These are phyloP conservation scores for Trametes cingulata DNA, from an alignment of 768 basidiomycete species.

Conservation along the genomic window DNA sequence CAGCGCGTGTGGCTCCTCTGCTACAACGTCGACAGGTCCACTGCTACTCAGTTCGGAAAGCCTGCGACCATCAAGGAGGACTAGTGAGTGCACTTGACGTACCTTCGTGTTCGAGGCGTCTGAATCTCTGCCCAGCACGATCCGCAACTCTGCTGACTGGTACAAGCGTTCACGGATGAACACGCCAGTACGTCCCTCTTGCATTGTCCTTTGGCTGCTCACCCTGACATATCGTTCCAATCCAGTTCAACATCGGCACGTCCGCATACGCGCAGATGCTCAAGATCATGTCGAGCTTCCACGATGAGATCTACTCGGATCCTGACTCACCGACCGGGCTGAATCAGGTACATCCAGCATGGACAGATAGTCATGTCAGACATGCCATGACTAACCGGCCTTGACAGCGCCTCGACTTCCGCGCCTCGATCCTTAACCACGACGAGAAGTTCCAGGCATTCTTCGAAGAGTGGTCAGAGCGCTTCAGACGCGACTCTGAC, in stretches of 20 bases:
- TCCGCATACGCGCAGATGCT: slow-evolving; percentile 72
- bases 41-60: slow-evolving; percentile 87
- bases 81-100: slow-evolving; percentile 44
- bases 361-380: neutral
- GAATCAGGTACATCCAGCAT: slow-evolving; percentile 52
- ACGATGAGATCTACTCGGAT: slow-evolving; percentile 76
- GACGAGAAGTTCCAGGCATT: slow-evolving; percentile 59
- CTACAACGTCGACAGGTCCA: slow-evolving; percentile 85
- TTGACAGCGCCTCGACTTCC: slow-evolving; percentile 64
- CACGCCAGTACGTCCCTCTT: slow-evolving; percentile 43
- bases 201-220: slow-evolving; percentile 7
- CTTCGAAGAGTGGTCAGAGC: slow-evolving; percentile 64
- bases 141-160: slow-evolving; percentile 73
- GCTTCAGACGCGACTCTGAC: slow-evolving; percentile 63
- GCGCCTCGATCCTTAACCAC: slow-evolving; percentile 58
- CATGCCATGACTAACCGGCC: too few relatives aligned
- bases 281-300: slow-evolving; percentile 71
- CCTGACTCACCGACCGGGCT: slow-evolving; percentile 64
- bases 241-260: slow-evolving; percentile 72
- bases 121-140: slow-evolving; percentile 44
- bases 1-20: slow-evolving; percentile 90
- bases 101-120: too few relatives aligned
- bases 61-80: slow-evolving; percentile 88
- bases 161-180: slow-evolving; percentile 70
- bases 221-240: neutral